Evolutionary conservation across 192 early-diverging fungal genomes (phyloP).

Genomic region (Dispira simplex): DNA sequence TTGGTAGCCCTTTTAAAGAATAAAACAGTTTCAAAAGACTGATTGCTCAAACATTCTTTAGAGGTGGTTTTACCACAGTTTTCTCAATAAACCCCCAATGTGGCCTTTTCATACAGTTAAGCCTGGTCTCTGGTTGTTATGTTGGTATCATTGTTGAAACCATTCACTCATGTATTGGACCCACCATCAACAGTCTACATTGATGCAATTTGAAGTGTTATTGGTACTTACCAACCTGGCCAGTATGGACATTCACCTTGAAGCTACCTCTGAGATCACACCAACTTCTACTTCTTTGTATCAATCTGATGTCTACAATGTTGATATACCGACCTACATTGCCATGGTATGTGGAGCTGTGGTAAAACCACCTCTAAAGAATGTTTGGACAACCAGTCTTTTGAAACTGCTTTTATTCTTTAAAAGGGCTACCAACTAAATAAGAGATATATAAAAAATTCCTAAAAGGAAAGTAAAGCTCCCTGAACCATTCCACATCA

Average conservation of each 20-base stretch:
- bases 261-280: not conserved
- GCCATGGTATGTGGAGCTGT: conserved; percentile 39
- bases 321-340: conserved; percentile 45
- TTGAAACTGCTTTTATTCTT: no score
- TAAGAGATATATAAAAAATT: no score
- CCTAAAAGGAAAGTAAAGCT: no score
- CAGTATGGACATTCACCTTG: conserved; percentile 21
- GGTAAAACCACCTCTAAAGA: no score
- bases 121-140: conserved; percentile 50
- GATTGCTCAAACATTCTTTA: no score
- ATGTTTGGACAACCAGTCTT: no score
- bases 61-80: no score
- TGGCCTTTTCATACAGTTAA: conserved; percentile 61
- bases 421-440: no score
- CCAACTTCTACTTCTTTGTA: not conserved
- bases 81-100: conserved; percentile 73
- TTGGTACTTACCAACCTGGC: conserved; percentile 90
- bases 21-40: no score
- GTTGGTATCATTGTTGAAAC: conserved; percentile 30
- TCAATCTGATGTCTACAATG: conserved; percentile 17
- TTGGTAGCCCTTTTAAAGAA: no score
- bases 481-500: no score
- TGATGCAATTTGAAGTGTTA: conserved; percentile 77
- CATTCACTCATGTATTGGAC: conserved; percentile 12
- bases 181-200: conserved; percentile 27